These are phyloP conservation scores for Periconia sp. DNA, from an alignment of 2,329 filamentous ascomycete genomes.

Conservation along the genomic window DNA sequence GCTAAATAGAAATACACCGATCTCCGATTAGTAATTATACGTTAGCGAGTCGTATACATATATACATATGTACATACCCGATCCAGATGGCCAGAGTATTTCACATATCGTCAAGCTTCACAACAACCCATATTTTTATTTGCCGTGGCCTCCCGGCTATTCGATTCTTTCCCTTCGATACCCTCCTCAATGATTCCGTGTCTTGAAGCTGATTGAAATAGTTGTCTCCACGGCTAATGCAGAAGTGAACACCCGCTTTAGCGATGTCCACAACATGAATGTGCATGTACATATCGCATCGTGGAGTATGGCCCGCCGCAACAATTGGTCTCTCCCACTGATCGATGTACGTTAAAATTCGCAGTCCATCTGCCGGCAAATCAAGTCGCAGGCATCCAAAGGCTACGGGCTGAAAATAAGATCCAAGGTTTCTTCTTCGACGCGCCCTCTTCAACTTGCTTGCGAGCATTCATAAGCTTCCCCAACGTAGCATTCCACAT, in stretches of 20 bases:
- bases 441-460: constrained; percentile 26
- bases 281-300: constrained; percentile 34
- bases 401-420: constrained; percentile 27
- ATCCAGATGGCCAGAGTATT: background rate
- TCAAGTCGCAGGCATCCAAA: constrained; percentile 36
- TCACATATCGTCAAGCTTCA: constrained; percentile 31
- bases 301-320: constrained; percentile 31
- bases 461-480: constrained; percentile 27
- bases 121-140: constrained; percentile 36
- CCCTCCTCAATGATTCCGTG: constrained; percentile 27
- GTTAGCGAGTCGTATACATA: too few relatives aligned
- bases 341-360: constrained; percentile 32
- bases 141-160: constrained; percentile 29
- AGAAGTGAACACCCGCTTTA: constrained; percentile 33
- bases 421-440: constrained; percentile 27
- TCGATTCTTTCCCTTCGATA: constrained; percentile 25
- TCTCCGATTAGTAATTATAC: too few relatives aligned
- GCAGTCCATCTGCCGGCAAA: constrained; percentile 35
- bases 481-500: constrained; percentile 29
- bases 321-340: constrained; percentile 33
- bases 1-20: too few relatives aligned
- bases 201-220: constrained; percentile 21
- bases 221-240: constrained; percentile 27
- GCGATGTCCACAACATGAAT: constrained; percentile 31
- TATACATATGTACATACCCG: too few relatives aligned